Evolutionary conservation across 1,284 basidiomycete species (phyloP).

Genomic region (Ceratobasidium papillatum): DNA sequence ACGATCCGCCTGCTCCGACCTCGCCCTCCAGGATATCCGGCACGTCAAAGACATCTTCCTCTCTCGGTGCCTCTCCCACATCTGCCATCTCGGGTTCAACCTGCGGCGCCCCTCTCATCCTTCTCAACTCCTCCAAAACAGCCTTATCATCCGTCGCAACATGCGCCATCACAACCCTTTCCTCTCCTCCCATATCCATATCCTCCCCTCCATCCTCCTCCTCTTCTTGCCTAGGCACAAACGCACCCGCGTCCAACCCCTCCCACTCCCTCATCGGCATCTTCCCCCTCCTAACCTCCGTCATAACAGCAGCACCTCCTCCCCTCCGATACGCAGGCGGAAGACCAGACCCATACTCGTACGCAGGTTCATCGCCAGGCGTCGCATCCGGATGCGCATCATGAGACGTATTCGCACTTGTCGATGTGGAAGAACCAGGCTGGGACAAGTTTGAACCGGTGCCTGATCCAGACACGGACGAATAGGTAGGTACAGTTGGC

Average conservation of each 20-base stretch:
- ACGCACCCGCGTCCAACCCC: conserved; percentile 17
- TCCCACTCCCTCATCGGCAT: neutral
- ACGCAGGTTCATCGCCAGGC: conserved; percentile 26
- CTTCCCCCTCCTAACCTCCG: neutral
- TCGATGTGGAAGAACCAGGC: neutral
- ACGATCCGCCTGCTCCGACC: neutral
- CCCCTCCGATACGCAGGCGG: conserved; percentile 30
- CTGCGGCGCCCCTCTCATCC: conserved; percentile 13
- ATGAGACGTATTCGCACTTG: neutral
- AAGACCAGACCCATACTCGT: conserved; percentile 25
- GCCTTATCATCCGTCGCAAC: conserved; percentile 36
- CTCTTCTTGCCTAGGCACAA: no score
- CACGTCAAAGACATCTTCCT: conserved; percentile 26
- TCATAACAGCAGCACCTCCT: conserved; percentile 16
- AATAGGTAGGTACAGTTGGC: conserved; percentile 12
- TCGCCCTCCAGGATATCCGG: neutral
- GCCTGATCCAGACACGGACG: conserved; percentile 4
- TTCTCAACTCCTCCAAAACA: conserved; percentile 13
- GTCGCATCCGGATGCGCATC: conserved; percentile 33
- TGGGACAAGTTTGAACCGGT: neutral
- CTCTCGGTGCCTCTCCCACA: conserved; percentile 9
- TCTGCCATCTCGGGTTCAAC: neutral
- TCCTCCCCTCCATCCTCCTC: neutral
- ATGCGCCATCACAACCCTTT: no score
- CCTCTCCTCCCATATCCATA: no score